phyloP scores from a whole-genome alignment of 164 flowering plant genomes.

The Magnolia changhungtana region DNA sequence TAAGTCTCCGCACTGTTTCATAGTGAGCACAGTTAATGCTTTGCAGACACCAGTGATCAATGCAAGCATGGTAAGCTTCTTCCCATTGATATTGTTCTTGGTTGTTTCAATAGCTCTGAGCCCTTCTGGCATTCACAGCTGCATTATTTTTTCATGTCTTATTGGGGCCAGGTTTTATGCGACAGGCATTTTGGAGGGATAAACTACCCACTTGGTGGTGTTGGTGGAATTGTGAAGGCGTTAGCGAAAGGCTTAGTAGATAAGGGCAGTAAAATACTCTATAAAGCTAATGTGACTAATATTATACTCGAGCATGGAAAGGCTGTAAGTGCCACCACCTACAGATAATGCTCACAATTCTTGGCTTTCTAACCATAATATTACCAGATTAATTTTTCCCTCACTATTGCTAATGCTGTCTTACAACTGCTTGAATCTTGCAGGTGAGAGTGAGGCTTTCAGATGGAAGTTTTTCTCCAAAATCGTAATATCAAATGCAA shows the following conservation, averaged over 20 bases:
- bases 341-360: neutral
- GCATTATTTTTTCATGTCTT: constrained; percentile 10
- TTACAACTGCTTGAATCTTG: constrained; percentile 15
- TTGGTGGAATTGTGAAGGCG: constrained; percentile 91
- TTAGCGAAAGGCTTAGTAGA: constrained; percentile 77
- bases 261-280: constrained; percentile 77
- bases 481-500: constrained; percentile 90
- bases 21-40: constrained; percentile 95
- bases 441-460: constrained; percentile 91
- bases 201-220: constrained; percentile 97
- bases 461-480: constrained; percentile 86
- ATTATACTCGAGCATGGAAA: constrained; percentile 71
- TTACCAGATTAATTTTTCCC: neutral
- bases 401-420: constrained; percentile 6
- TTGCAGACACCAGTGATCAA: constrained; percentile 96
- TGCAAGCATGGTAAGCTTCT: constrained; percentile 79
- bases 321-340: constrained; percentile 59
- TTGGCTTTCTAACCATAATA: neutral
- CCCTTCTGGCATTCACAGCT: neutral
- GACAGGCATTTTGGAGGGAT: constrained; percentile 98
- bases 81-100: neutral
- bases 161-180: constrained; percentile 68
- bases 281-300: constrained; percentile 82
- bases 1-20: constrained; percentile 71
- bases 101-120: constrained; percentile 3